Evolutionary conservation across 192 early-diverging fungal species (phyloP), one percentile per base, ranked within the genome.

Genomic region (Backusella luteola): DNA sequence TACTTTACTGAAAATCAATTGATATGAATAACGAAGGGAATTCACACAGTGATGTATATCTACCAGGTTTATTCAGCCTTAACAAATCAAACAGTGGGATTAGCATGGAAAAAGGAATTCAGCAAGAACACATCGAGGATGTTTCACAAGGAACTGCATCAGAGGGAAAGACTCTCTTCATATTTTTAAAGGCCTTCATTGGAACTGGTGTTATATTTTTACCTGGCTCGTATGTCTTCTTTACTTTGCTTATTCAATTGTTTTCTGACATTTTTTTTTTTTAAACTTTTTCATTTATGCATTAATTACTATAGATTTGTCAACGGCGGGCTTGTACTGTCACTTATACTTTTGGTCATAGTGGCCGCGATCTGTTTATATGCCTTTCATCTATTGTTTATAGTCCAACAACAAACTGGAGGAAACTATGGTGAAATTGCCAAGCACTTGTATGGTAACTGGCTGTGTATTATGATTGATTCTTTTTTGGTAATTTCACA

Each of bases 321-420:
- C 19, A 90, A 89, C 66, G 93, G 93, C 21, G 91, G 93, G 17
- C 74, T 94, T 56, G 63, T 88, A 4, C 90, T 94, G 63, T 87
- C 91, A 11, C 79, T 86, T 7, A 36, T 88, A 23, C 67, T 91
- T 19, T 86, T 94, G 89, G 81, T 82, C 4, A 59, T 85, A 17
- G 86, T 92, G 52, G 91, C 87, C 4, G 81, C 77, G 73, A 77
- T 92, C 34, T 88, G 89, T 63, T 83, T 90, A 21, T 82, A 88
- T 83, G 84, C 87, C 72, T 91, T 91, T 83, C 68, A 76, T 23
- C 26, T 77, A 4, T 34, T 82, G 0, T 68, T 87, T 14, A 81
- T 85, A 14, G 82, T 83, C 17, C 88, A 88, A 75, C 69, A 75
- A 53, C 77, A 84, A 73, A 39, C 87, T 1, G 86, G 86, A 67